Evolutionary conservation across 2,329 filamentous ascomycete genomes (phyloP), one percentile per base, ranked within the genome.

Genomic region (Pseudogymnoascus pannorum): DNA sequence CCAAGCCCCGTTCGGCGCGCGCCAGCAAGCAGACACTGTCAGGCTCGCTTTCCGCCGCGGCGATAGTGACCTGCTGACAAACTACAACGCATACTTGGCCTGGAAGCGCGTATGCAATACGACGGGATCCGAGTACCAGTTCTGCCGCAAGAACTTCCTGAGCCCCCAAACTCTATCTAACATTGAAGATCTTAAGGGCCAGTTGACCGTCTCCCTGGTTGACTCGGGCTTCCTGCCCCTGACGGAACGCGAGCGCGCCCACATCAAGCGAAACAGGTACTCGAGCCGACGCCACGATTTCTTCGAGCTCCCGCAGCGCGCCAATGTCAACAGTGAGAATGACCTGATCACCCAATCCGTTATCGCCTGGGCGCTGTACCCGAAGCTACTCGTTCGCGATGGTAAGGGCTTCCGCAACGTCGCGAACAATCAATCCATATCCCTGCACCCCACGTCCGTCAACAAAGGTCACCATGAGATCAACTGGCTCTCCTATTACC

Each of bases 121-220:
- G 26, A 78, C 74, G 7, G 80, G 83, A 54, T 91, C 88, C 57
- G 93, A 97, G 69, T 90, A 87, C 69, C 85, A 92, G 66, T 99
- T 95, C 75, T 99, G 94, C 76, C 87, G 88, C 68, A 97, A 96
- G 77, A 96, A 96, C 74, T 97, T 92, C 70, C 82, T 99, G 59
- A 93, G 87, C 64, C 82, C 88, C n/a, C 92, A 95, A 72, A 94
- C 91, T 3, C 81, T 99, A 3, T 81, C 86, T 54, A 96, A 94
- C 65, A 96, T 99, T 65, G 94, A 99, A 73, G 94, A 99, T 68
- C 81, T 97, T 60, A 99, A 97, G 74, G 89, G 89, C 5, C 94
- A 99, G 70, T 83, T 99, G 0, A 79, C 97, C 1, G 87, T 90
- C 1, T 89, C 91, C 0, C 81, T 99, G 1, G 88, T 88, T 5